Base-by-base conservation (phyloP, 1,284 basidiomycete genomes). In the Irpex sp. region DNA sequence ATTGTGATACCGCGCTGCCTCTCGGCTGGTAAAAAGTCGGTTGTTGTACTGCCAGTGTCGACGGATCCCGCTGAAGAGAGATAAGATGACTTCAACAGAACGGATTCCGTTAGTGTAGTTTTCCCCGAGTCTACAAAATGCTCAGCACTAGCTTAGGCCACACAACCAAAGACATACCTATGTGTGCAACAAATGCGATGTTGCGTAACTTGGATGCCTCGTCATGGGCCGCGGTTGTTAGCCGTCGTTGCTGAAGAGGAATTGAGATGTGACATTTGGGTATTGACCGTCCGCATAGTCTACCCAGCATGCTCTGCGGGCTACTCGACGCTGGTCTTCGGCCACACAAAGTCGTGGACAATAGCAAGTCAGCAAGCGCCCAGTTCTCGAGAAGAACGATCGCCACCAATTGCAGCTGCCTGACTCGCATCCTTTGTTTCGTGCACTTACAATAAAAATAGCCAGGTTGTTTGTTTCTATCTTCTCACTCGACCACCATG, bases 1-100 rank as follows among this genome's bases (percentile, higher is more conserved):
- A 96, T 94, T 1, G 94, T 96, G 65, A 96, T 96, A 4, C 93
- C 93, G 56, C 93, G 80, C 72, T 94, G 91, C 56, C 93, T 81
- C 74, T 96, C 93, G 2, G 91, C 91, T 12, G 93, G 93, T 10
- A 96, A 78, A 67, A 94, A 96, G 72, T 96, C 93, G 1, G 94
- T 96, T 0, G 88, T 94, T 0, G 93, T 96, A 65, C 91, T 94
- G 12, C 94, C 93, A 0, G 87, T 89, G 70, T 96, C 93, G 14
- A 96, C 93, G 6, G 93, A 87, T 7, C 93, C 93, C 2, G 91
- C 81, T 35, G 80, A 75, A 18, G 83, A 78, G n/a, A 93, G 78
- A 68, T 90, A 93, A 3, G 84, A 82, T 3, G 93, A 91, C 59
- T 85, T 84, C 60, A 88, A 80, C 16, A 96, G 79, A 28, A 96